These are phyloP conservation scores for Mikania micrantha DNA, from an alignment of 129 eudicot species.

Conservation along the genomic window DNA sequence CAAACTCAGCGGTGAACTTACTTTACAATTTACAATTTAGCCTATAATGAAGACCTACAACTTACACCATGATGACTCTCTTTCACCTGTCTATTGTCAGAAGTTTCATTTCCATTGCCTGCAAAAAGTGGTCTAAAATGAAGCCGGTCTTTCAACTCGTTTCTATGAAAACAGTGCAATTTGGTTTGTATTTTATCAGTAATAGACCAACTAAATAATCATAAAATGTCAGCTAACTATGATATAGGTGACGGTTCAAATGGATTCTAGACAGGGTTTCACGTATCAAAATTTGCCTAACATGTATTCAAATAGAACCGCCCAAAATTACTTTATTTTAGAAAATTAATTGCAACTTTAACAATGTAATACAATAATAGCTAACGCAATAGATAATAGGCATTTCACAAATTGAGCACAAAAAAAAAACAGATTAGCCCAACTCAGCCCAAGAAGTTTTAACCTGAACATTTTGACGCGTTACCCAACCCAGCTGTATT, in stretches of 20 bases:
- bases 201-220: not conserved
- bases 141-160: not conserved
- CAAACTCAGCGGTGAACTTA: constrained; percentile 30
- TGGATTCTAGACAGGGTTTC: not conserved
- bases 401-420: not conserved
- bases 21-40: constrained; percentile 13
- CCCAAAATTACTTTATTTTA: not conserved
- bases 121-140: constrained; percentile 11
- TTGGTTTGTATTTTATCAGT: not conserved
- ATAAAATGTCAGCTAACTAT: not conserved
- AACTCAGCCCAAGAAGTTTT: not conserved
- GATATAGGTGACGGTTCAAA: not conserved
- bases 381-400: not conserved
- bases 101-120: constrained; percentile 40
- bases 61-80: constrained; percentile 83
- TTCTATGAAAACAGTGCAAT: not conserved
- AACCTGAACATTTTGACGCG: not conserved
- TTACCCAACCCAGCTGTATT: not conserved
- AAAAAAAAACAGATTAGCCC: not conserved
- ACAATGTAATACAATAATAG: not conserved
- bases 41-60: constrained; percentile 60
- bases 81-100: constrained; percentile 20
- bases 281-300: not conserved
- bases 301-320: not conserved
- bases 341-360: not conserved